phyloP scores from a whole-genome alignment of 441 rosid species.

The Gossypium schwendimanii region DNA sequence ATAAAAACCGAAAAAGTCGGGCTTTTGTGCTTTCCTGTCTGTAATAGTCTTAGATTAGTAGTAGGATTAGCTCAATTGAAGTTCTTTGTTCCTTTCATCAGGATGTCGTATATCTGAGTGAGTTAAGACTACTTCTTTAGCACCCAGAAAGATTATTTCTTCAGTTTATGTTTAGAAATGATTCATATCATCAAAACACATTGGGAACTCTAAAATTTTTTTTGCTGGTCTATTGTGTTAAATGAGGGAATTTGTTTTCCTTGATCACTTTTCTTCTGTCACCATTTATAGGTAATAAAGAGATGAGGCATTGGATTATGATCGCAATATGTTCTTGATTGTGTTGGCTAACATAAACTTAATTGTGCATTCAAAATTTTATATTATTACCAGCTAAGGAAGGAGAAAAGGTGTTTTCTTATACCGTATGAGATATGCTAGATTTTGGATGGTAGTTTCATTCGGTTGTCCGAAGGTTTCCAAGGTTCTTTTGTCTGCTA shows the following conservation, averaged over 20 bases:
- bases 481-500: not conserved
- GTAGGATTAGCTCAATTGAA: not conserved
- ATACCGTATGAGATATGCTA: not conserved
- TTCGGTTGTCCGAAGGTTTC: not conserved
- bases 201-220: not conserved
- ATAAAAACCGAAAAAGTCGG: not conserved
- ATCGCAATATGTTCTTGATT: not conserved
- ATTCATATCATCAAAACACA: not conserved
- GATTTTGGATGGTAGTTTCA: not conserved
- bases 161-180: not conserved
- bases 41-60: not conserved
- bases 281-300: not conserved
- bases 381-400: not conserved
- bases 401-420: not conserved
- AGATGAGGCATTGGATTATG: not conserved
- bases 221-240: not conserved
- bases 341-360: not conserved
- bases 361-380: not conserved
- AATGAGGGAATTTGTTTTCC: not conserved
- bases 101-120: not conserved
- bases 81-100: conserved; percentile 1
- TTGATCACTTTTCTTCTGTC: not conserved
- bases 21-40: not conserved
- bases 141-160: not conserved
- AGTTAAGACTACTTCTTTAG: not conserved